These are phyloP conservation scores for Trypanosoma boissoni DNA, from an alignment of 208 protist genomes.

Conservation along the genomic window DNA sequence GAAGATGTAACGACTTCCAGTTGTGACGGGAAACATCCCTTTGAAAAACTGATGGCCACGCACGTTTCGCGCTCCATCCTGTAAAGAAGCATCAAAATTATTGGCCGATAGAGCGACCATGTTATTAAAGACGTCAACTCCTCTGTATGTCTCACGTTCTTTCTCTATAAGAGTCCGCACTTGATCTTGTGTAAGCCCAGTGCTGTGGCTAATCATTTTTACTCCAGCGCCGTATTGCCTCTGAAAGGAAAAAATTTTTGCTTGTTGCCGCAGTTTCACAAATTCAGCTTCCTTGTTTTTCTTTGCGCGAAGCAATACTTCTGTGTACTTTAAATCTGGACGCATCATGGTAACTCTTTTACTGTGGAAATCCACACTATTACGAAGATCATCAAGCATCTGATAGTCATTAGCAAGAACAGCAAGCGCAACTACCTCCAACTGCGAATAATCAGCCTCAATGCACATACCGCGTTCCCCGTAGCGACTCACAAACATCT, in stretches of 20 bases:
- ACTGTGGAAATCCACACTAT: slow-evolving; percentile 91
- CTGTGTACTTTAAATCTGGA: slow-evolving; percentile 89
- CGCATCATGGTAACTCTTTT: slow-evolving; percentile 94
- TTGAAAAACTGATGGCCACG: slow-evolving; percentile 89
- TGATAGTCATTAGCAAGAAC: slow-evolving; percentile 87
- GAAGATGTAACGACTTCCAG: slow-evolving; percentile 89
- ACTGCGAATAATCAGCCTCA: slow-evolving; percentile 92
- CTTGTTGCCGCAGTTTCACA: slow-evolving; percentile 89
- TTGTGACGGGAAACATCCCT: slow-evolving; percentile 90
- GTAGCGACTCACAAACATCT: slow-evolving; percentile 91
- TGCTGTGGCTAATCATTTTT: slow-evolving; percentile 91
- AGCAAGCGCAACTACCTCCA: slow-evolving; percentile 90
- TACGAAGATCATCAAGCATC: slow-evolving; percentile 89
- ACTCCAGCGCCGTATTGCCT: slow-evolving; percentile 92
- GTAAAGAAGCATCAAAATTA: slow-evolving; percentile 83
- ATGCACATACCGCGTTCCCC: slow-evolving; percentile 88
- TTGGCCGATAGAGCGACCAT: slow-evolving; percentile 90
- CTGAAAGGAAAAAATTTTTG: slow-evolving; percentile 94
- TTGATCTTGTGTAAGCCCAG: slow-evolving; percentile 87
- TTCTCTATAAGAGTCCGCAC: slow-evolving; percentile 91
- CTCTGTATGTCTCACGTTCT: slow-evolving; percentile 85
- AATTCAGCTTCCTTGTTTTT: slow-evolving; percentile 93
- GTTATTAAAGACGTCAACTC: slow-evolving; percentile 87
- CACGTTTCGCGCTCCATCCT: slow-evolving; percentile 84
- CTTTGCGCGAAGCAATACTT: slow-evolving; percentile 85